phyloP scores from a whole-genome alignment of 139 green algal species.

The Closterium sp. region DNA sequence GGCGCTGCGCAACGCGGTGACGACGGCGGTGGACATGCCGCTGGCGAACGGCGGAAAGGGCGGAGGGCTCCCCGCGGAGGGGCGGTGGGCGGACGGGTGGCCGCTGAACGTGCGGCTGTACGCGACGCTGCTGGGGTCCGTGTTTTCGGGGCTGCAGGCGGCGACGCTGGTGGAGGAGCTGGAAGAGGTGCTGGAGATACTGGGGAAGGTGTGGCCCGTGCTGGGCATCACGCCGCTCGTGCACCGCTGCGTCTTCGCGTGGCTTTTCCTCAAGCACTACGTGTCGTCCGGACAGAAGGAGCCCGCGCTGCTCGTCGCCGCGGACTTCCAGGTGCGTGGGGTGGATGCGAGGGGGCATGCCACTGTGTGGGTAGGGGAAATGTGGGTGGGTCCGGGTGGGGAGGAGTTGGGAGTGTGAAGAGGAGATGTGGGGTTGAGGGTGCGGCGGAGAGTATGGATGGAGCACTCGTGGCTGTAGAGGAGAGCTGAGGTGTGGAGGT shows the following conservation, averaged over 20 bases:
- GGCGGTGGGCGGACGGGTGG: slow-evolving; percentile 42
- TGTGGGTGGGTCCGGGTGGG: neutral
- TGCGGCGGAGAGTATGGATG: neutral
- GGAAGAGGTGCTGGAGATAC: slow-evolving; percentile 43
- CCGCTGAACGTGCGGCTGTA: slow-evolving; percentile 41
- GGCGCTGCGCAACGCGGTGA: slow-evolving; percentile 8
- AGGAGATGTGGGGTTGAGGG: neutral
- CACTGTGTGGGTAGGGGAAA: neutral
- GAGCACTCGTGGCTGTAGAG: neutral
- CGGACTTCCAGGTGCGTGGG: slow-evolving; percentile 25
- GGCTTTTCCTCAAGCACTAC: slow-evolving; percentile 45
- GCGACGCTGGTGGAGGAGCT: slow-evolving; percentile 20
- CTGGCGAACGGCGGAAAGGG: neutral
- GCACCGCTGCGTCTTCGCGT: slow-evolving; percentile 32
- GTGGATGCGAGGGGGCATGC: neutral
- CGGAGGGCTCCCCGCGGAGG: neutral
- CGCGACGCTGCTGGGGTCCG: slow-evolving; percentile 28
- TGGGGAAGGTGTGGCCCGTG: slow-evolving; percentile 23
- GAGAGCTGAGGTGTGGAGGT: neutral
- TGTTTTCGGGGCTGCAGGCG: slow-evolving; percentile 19
- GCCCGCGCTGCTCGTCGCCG: slow-evolving; percentile 9
- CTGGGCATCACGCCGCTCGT: slow-evolving; percentile 30
- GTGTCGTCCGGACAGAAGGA: slow-evolving; percentile 33
- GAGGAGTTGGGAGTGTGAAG: neutral
- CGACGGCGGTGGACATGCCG: slow-evolving; percentile 5